Evolutionary conservation across 257 asterid species (phyloP).

Genomic region (Mentha longifolia): DNA sequence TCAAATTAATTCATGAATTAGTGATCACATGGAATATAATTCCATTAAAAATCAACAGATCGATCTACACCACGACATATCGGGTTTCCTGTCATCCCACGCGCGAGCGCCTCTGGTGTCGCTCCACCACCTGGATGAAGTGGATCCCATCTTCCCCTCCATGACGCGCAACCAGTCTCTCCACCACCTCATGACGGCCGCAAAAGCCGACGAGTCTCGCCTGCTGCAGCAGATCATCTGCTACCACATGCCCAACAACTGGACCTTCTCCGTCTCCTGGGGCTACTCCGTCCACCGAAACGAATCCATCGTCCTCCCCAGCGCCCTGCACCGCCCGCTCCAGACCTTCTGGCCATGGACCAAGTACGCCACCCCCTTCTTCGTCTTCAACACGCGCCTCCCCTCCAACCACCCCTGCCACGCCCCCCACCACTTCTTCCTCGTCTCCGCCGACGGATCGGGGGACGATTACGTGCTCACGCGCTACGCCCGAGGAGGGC

Average conservation of each 20-base stretch:
- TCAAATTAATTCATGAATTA: too few species aligned
- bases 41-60: too few species aligned
- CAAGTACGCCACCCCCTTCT: slow-evolving; percentile 31
- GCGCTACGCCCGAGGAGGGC: slow-evolving; percentile 23
- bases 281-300: slow-evolving; percentile 44
- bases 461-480: slow-evolving; percentile 21
- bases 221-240: slow-evolving; percentile 45
- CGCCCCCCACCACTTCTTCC: slow-evolving; percentile 33
- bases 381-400: slow-evolving; percentile 42
- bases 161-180: slow-evolving; percentile 27
- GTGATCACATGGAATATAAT: too few species aligned
- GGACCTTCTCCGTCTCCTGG: slow-evolving; percentile 50
- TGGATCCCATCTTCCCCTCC: slow-evolving; percentile 40
- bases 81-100: slow-evolving; percentile 42
- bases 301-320: slow-evolving; percentile 34
- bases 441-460: slow-evolving; percentile 24
- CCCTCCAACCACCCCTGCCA: slow-evolving; percentile 30
- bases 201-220: slow-evolving; percentile 35
- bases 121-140: slow-evolving; percentile 42
- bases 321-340: slow-evolving; percentile 40
- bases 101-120: slow-evolving; percentile 42
- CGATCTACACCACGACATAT: slow-evolving; percentile 40
- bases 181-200: slow-evolving; percentile 37
- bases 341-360: slow-evolving; percentile 48
- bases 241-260: slow-evolving; percentile 34